Base-by-base conservation (phyloP, 257 asterid genomes). In the Petunia axillaris region DNA sequence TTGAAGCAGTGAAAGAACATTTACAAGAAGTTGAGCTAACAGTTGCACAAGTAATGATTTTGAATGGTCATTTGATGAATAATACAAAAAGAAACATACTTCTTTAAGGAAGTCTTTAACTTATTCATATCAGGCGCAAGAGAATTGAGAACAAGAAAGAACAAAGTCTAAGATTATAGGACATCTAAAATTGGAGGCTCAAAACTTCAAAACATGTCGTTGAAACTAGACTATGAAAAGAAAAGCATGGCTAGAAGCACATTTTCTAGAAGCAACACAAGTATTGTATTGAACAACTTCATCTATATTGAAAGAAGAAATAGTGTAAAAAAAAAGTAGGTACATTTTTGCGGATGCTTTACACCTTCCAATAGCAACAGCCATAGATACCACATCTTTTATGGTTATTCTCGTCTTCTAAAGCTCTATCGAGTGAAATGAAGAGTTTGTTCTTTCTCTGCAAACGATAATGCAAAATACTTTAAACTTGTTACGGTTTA, bases 81-180 rank as follows among this genome's bases (percentile, higher is more conserved):
- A 91, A 86, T 83, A 84, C 89, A 7, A 92, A 89, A 78, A 91
- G 88, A 16, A 87, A 77, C 6, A 83, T 25, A 25, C 25, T 78
- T 11, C 83, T 90, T 0, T 82, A 84, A 2, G 87, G 86, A 76
- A 81, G 82, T 86, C 87, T 1, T 90, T 93, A 3, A 83, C 91
- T 1, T 87, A 87, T 80, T 78, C 85, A 66, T 39, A 80, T 79
- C 52, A 81, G 91, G 93, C 89, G 88, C n/a, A 87, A 81, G 82
- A 89, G 81, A 81, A 89, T 89, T 73, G 83, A 4, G 98, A 93
- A 70, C 95, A 94, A 85, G 97, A 98, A 2, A 85, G 86, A 5
- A 94, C 86, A 70, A 98, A 93, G 86, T 88, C 97, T 1, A 97
- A 91, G 62, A 84, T 86, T 85, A 89, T 92, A 48, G 93, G 87